phyloP scores from a whole-genome alignment of 495 filamentous ascomycete genomes.

The Pyronema domesticum region DNA sequence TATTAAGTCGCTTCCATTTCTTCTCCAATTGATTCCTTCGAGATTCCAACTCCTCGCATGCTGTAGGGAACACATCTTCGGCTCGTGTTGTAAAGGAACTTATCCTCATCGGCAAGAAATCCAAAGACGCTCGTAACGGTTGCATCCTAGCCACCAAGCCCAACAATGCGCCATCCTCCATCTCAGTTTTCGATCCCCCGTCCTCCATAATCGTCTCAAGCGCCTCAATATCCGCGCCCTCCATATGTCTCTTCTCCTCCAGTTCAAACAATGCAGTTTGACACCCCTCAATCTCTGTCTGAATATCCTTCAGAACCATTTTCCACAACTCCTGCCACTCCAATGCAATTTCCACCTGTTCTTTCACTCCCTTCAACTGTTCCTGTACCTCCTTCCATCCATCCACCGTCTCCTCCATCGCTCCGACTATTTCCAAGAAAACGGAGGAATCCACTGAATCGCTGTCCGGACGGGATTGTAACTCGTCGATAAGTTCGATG shows the following conservation, averaged over 20 bases:
- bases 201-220: conserved; percentile 91
- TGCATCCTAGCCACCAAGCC: conserved; percentile 89
- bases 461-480: conserved; percentile 68
- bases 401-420: conserved; percentile 72
- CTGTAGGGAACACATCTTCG: conserved; percentile 59
- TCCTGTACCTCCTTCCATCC: conserved; percentile 67
- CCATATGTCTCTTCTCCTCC: conserved; percentile 74
- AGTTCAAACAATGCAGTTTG: conserved; percentile 79
- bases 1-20: conserved; percentile 64
- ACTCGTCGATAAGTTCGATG: conserved; percentile 70
- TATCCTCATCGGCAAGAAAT: conserved; percentile 92
- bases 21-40: conserved; percentile 51
- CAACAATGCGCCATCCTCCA: conserved; percentile 49
- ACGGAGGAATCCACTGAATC: conserved; percentile 46
- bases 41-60: conserved; percentile 71
- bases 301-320: conserved; percentile 81
- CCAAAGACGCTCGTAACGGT: conserved; percentile 74
- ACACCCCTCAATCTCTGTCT: conserved; percentile 70
- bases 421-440: conserved; percentile 50
- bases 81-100: conserved; percentile 68
- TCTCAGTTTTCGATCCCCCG: conserved; percentile 28
- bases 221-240: conserved; percentile 66
- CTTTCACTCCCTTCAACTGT: conserved; percentile 59
- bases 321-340: conserved; percentile 98
- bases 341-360: conserved; percentile 88